These are phyloP conservation scores for Hypoxylon fragiforme DNA, from an alignment of 495 filamentous ascomycete genomes.

Conservation along the genomic window DNA sequence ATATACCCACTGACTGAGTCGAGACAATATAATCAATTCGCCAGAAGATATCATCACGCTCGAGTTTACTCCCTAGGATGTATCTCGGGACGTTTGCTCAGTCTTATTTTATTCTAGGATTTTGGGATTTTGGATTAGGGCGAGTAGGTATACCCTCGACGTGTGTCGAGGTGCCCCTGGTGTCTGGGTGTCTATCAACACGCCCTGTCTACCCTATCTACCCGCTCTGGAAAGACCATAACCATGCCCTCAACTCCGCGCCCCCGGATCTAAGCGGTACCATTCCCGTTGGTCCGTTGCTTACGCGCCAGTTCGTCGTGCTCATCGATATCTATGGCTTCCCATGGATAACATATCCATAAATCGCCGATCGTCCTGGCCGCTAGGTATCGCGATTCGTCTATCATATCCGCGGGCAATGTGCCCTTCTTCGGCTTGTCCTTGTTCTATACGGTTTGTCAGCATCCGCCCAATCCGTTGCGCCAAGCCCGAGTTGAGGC, in stretches of 20 bases:
- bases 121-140: conserved; percentile 12
- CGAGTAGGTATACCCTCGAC: conserved; percentile 11
- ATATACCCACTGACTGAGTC: conserved; percentile 7
- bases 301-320: conserved; percentile 78
- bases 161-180: conserved; percentile 13
- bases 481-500: background rate
- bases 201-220: conserved; percentile 25
- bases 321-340: conserved; percentile 93
- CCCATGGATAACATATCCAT: conserved; percentile 99
- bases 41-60: conserved; percentile 2
- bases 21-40: conserved; percentile 19
- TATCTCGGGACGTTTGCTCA: conserved; percentile 3
- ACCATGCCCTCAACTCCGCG: background rate
- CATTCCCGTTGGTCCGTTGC: conserved; percentile 42
- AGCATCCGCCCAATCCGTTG: conserved; percentile 4
- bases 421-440: conserved; percentile 91
- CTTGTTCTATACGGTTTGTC: conserved; percentile 71
- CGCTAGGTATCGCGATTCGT: conserved; percentile 76
- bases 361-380: conserved; percentile 85
- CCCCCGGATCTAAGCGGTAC: conserved; percentile 10
- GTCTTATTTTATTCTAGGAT: too few species aligned
- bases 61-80: conserved; percentile 10
- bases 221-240: conserved; percentile 20
- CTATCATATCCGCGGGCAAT: conserved; percentile 79
- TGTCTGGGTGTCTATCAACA: conserved; percentile 33